Conservation (phyloP, 148 eudicot species). For the Bassia scoparia region DNA sequence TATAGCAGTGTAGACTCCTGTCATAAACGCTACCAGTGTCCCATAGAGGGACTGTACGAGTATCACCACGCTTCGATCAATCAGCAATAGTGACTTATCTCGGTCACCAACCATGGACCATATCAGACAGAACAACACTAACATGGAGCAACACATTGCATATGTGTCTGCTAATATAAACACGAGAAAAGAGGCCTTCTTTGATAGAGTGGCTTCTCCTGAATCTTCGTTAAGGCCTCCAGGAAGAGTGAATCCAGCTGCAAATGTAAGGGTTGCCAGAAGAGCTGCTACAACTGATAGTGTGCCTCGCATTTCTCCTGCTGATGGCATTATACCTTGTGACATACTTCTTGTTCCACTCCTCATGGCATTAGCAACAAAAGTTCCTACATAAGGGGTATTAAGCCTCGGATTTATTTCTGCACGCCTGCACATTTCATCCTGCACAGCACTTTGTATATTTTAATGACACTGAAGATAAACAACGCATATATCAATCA, state of each 20-base stretch:
- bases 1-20: constrained; percentile 18
- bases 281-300: constrained; percentile 18
- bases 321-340: neutral
- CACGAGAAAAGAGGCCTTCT: neutral
- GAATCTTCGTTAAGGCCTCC: constrained; percentile 17
- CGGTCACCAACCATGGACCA: constrained; percentile 16
- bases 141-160: constrained; percentile 21
- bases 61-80: constrained; percentile 15
- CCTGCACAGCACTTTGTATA: too few species aligned
- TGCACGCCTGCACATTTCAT: too few species aligned
- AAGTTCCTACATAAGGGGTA: neutral
- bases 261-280: constrained; percentile 20
- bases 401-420: neutral
- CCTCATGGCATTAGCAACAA: neutral
- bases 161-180: constrained; percentile 16
- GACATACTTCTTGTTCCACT: neutral
- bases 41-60: constrained; percentile 9
- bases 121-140: constrained; percentile 16
- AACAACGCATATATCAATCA: too few species aligned
- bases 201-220: constrained; percentile 12
- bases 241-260: constrained; percentile 22
- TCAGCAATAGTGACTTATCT: neutral
- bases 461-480: too few species aligned
- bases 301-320: constrained; percentile 17
- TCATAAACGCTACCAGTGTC: constrained; percentile 22